Evolutionary conservation across 2,329 filamentous ascomycete species (phyloP), one percentile per base, ranked within the genome.

Genomic region (Orbilia brochopaga): DNA sequence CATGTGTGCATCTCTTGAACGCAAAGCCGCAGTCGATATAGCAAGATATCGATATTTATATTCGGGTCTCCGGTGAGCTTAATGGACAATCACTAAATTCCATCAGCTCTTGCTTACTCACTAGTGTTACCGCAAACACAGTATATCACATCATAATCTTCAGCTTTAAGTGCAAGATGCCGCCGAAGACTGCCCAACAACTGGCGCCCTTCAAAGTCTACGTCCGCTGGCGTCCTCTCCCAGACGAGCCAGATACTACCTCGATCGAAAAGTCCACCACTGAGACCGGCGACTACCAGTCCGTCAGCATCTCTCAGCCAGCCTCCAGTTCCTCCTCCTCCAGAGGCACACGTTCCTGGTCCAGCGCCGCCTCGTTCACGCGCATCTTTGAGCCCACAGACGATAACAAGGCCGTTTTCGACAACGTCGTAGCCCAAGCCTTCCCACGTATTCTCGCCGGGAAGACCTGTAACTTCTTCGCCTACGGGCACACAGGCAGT

Each of bases 401-500:
- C 44, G 63, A 75, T 59, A 78, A 78, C 55, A 63, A 57, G 5
- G 40, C 17, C 15, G 75, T 77, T 2, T 79, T 76, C 67, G 57
- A 75, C 11, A 58, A 61, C 48, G 74, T 80, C 1, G 78, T 82
- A 2, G 75, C 76, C 13, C 79, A 80, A 2, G 76, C 75, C 0
- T 57, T 82, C 0, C 77, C 79, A 0, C 56, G 74, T 10, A 77
- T 82, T 8, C 58, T 81, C 27, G 55, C 74, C 10, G 80, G 80
- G 2, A 75, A 75, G 13, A 79, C 74, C 11, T 81, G 80, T 76
- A 82, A 79, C 56, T 79, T 81, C 75, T 81, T 81, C 65, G 81
- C 80, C 8, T 82, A 82, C 60, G 80, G 80, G 1, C 80, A 81
- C 73, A 80, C 80, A 1, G 79, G 74, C 10, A 81, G 80, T 59